These are phyloP conservation scores for Ehretia macrophylla DNA, from an alignment of 257 asterid genomes.

Conservation along the genomic window DNA sequence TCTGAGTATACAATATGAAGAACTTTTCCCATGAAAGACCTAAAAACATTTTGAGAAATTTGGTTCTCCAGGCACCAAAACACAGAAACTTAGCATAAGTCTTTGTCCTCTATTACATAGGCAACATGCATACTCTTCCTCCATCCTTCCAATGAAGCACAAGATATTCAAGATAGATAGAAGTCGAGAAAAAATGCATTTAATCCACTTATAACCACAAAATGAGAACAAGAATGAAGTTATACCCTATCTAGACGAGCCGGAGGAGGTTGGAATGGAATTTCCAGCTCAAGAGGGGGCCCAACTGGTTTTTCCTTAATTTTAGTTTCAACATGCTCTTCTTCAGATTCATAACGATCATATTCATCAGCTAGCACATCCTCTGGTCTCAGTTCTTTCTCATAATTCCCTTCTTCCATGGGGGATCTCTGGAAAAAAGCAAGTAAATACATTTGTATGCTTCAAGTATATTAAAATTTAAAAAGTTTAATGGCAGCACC, in stretches of 20 bases:
- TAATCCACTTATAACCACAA: not conserved
- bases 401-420: constrained; percentile 53
- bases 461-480: constrained; percentile 4
- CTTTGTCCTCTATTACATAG: too few relatives aligned
- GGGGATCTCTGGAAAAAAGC: constrained; percentile 58
- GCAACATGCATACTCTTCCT: too few relatives aligned
- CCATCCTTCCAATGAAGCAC: too few relatives aligned
- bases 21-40: too few relatives aligned
- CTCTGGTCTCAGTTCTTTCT: constrained; percentile 69
- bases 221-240: constrained; percentile 11
- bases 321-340: constrained; percentile 65
- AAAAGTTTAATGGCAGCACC: constrained; percentile 7
- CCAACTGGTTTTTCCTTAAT: constrained; percentile 85
- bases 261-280: constrained; percentile 82
- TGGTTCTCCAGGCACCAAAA: too few relatives aligned
- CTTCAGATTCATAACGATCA: constrained; percentile 83
- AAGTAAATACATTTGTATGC: constrained; percentile 8
- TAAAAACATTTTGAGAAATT: too few relatives aligned
- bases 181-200: too few relatives aligned
- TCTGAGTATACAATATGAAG: too few relatives aligned
- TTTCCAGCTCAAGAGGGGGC: constrained; percentile 91
- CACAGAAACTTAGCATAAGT: too few relatives aligned
- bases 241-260: constrained; percentile 69
- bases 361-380: constrained; percentile 91
- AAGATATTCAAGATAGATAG: too few relatives aligned